These are phyloP conservation scores for Sphagnum magellanicum DNA, from an alignment of 228 moss, liverwort and hornwort species.

Conservation along the genomic window DNA sequence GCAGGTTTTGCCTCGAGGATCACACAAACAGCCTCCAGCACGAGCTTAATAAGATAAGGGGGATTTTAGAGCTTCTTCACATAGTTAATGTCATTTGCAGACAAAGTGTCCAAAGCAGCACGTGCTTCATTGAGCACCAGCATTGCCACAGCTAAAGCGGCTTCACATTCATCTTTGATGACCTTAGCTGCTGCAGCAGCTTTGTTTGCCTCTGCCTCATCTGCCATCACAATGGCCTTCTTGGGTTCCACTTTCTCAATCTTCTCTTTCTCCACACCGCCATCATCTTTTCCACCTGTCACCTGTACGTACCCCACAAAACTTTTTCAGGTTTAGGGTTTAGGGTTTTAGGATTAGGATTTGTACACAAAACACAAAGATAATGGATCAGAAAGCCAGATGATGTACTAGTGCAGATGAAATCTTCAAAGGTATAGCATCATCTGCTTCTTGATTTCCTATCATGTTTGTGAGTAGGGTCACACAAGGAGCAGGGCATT, in stretches of 20 bases:
- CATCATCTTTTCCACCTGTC: conserved; percentile 76
- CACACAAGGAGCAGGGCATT: no score
- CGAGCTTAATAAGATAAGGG: conserved; percentile 78
- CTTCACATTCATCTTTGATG: conserved; percentile 91
- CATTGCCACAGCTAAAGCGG: conserved; percentile 71
- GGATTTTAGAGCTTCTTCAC: conserved; percentile 86
- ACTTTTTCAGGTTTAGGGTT: background rate
- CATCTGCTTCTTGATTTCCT: background rate
- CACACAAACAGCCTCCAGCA: conserved; percentile 80
- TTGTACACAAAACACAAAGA: background rate
- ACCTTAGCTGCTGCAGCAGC: conserved; percentile 68
- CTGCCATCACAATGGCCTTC: conserved; percentile 70
- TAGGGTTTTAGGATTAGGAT: background rate
- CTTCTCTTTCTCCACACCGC: conserved; percentile 83
- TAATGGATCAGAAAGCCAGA: no score
- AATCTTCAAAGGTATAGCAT: no score
- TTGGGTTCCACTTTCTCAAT: conserved; percentile 93
- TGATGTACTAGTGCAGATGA: background rate
- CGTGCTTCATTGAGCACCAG: conserved; percentile 78
- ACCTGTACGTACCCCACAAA: conserved; percentile 28
- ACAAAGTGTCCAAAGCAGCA: conserved; percentile 72
- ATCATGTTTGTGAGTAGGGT: background rate
- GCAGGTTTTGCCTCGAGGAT: conserved; percentile 81
- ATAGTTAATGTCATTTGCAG: conserved; percentile 82
- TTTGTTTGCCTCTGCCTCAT: conserved; percentile 84